Evolutionary conservation across 2,329 filamentous ascomycete genomes (phyloP).

Genomic region (Cercospora berteroae): DNA sequence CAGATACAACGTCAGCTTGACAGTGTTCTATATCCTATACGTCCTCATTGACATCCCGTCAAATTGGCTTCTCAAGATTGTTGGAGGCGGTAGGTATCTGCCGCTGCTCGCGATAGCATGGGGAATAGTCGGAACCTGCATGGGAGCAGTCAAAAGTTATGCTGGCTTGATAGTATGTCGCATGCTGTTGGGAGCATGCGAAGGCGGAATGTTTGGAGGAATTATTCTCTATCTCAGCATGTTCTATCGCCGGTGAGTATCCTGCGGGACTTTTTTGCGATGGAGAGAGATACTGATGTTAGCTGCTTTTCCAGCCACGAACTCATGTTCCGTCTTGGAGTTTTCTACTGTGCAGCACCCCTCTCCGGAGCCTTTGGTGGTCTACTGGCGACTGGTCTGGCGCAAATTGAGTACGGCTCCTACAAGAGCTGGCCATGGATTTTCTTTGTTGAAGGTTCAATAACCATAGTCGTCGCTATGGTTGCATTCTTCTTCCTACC

Average conservation of each 20-base stretch:
- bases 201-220: slow-evolving; percentile 39
- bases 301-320: slow-evolving; percentile 32
- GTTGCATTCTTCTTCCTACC: slow-evolving; percentile 57
- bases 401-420: slow-evolving; percentile 38
- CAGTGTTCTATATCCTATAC: slow-evolving; percentile 48
- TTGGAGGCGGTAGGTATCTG: slow-evolving; percentile 44
- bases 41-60: slow-evolving; percentile 44
- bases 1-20: slow-evolving; percentile 45
- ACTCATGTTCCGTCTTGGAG: slow-evolving; percentile 42
- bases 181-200: slow-evolving; percentile 44
- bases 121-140: slow-evolving; percentile 43
- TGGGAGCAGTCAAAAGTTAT: slow-evolving; percentile 45
- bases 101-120: slow-evolving; percentile 42
- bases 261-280: background rate
- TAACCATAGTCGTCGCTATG: slow-evolving; percentile 55
- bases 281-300: background rate
- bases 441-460: slow-evolving; percentile 48
- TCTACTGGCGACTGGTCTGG: slow-evolving; percentile 44
- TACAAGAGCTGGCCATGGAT: slow-evolving; percentile 44
- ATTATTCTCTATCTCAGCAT: slow-evolving; percentile 46
- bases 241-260: slow-evolving; percentile 38
- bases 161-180: slow-evolving; percentile 43
- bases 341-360: slow-evolving; percentile 39
- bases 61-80: slow-evolving; percentile 43
- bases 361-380: slow-evolving; percentile 45